These are phyloP conservation scores for Massarina eburnea DNA, from an alignment of 2,329 filamentous ascomycete genomes.

Conservation along the genomic window DNA sequence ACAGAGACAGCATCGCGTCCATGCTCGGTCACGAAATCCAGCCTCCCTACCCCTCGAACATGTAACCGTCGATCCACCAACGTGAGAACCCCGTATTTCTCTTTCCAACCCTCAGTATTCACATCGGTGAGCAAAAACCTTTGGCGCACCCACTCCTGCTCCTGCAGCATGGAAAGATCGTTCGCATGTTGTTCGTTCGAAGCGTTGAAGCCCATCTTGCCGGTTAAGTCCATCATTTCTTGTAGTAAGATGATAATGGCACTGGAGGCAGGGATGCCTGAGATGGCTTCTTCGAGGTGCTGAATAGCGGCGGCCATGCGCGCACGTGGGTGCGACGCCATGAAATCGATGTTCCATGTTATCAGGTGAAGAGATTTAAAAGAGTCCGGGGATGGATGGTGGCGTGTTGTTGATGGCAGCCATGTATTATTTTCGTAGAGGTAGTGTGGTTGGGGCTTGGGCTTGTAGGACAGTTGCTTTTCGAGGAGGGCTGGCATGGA, in stretches of 20 bases:
- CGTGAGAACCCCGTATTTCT: conserved; percentile 54
- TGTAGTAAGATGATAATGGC: conserved; percentile 53
- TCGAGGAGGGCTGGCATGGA: conserved; percentile 9
- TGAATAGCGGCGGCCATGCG: conserved; percentile 46
- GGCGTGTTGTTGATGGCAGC: not conserved
- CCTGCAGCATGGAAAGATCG: conserved; percentile 13
- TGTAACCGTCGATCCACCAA: conserved; percentile 51
- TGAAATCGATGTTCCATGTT: conserved; percentile 54
- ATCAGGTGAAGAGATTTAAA: conserved; percentile 16
- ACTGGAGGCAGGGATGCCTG: conserved; percentile 11
- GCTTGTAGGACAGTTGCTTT: conserved; percentile 12
- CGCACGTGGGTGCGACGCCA: conserved; percentile 36
- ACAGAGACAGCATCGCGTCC: conserved; percentile 56
- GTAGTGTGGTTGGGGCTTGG: conserved; percentile 1
- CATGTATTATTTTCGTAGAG: not conserved
- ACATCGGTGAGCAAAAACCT: conserved; percentile 53
- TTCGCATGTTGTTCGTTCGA: conserved; percentile 26
- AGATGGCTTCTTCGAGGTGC: conserved; percentile 38
- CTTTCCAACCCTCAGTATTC: conserved; percentile 46
- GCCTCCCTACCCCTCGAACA: conserved; percentile 49
- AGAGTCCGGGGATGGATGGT: not conserved
- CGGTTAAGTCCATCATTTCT: conserved; percentile 53
- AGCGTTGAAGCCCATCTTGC: too few species aligned
- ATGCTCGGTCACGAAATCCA: conserved; percentile 54
- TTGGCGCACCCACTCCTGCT: conserved; percentile 49